Evolutionary conservation across 1,284 basidiomycete genomes (phyloP).

Genomic region (Malassezia pachydermatis): DNA sequence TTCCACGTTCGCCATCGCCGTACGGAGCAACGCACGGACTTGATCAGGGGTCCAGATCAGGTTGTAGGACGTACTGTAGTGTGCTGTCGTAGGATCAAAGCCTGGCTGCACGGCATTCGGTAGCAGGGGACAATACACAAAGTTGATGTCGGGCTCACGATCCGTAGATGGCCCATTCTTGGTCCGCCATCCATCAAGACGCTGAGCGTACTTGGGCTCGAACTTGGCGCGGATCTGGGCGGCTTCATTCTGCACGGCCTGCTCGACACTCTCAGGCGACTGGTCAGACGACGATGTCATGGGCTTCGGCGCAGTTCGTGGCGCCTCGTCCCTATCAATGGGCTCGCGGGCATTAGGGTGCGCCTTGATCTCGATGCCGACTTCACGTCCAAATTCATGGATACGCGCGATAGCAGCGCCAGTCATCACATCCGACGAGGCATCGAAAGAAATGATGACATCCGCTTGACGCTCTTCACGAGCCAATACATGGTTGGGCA

Average conservation of each 20-base stretch:
- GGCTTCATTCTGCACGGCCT: background rate
- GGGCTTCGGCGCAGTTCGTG: background rate
- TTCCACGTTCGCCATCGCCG: conserved; percentile 28
- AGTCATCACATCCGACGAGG: conserved; percentile 42
- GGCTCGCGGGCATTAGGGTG: conserved; percentile 1
- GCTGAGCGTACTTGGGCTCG: conserved; percentile 23
- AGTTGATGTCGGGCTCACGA: conserved; percentile 17
- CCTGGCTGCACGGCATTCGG: conserved; percentile 27
- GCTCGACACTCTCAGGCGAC: background rate
- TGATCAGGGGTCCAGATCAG: conserved; percentile 41
- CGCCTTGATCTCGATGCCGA: conserved; percentile 18
- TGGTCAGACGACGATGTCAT: background rate
- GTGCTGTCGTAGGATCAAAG: conserved; percentile 33
- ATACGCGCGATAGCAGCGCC: conserved; percentile 34
- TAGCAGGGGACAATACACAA: conserved; percentile 40
- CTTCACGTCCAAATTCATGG: conserved; percentile 36
- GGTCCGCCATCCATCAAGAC: conserved; percentile 19
- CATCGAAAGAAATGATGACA: conserved; percentile 41
- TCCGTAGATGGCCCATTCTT: background rate
- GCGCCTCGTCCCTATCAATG: background rate
- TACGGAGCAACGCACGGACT: conserved; percentile 28
- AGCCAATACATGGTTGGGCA: conserved; percentile 41
- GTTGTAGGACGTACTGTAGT: conserved; percentile 43
- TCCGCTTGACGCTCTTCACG: conserved; percentile 28
- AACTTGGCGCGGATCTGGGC: conserved; percentile 17